Base-by-base conservation (phyloP, 2,329 filamentous ascomycete genomes). In the Venturia effusa region DNA sequence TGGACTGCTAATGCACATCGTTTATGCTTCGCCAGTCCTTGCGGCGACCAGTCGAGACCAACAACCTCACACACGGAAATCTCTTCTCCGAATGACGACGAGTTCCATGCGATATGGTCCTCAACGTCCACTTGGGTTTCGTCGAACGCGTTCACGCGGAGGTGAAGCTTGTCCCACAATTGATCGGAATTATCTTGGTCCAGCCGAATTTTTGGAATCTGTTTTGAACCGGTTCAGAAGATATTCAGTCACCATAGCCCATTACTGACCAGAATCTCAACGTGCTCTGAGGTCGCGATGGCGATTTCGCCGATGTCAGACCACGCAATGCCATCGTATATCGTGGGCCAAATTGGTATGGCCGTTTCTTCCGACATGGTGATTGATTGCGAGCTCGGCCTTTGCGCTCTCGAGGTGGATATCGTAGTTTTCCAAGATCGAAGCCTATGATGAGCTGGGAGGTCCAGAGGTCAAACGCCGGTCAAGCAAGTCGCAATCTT, bases 11-110 rank as follows among this genome's bases (percentile, higher is more conserved):
- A 76, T 8, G 80, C 78, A 68, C 79, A 83, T 66, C 81, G 77
- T 54, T 78, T 74, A 70, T 84, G 80, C 67, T 78, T 79, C 22
- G 77, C 83, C 45, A 86, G 71, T 1, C 84, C 83, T 7, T 80
- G 76, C 1, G 80, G 75, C 5, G 84, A 86, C 84, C 84, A 87
- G 10, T 77, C 73, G 27, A 85, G 68, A 2, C 73, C 73, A n/a
- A 77, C 71, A 2, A 83, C 78, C 51, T 74, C 74, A 65, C 81
- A 81, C 1, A 74, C 69, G 0, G 83, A 85, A 62, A 84, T 79
- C 68, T 87, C 84, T 66, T 84, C 82, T 2, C 83, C 84, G 30
- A 85, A 69, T 0, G 83, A 85, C 68, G 81, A 83, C 22, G 76
- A 72, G 17, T 74, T 68, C 37, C 79, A 75, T 15, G 76, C 74